Conservation (phyloP, 75 land plant species). For the Azolla pinnata region DNA sequence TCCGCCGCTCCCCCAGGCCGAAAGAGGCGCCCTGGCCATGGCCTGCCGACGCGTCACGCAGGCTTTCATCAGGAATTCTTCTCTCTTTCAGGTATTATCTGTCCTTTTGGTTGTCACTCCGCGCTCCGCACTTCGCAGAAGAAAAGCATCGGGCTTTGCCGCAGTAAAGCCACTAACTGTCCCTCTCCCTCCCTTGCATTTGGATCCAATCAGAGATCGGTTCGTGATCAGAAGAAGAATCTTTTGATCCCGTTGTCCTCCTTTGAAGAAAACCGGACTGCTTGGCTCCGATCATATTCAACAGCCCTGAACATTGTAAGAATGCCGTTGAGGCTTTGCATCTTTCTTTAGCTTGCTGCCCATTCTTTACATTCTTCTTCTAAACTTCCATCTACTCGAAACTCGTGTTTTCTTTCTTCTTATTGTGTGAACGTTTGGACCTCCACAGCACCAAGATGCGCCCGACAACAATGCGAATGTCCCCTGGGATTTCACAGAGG, state of each 20-base stretch:
- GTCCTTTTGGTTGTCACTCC: no score
- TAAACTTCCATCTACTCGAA: constrained; percentile 5
- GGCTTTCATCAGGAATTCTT: background rate
- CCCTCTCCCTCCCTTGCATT: no score
- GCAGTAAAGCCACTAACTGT: no score
- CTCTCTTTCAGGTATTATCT: no score
- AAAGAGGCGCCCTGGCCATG: background rate
- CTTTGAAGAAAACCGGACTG: background rate
- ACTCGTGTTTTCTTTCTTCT: constrained; percentile 2
- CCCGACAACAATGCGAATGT: constrained; percentile 80
- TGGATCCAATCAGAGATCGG: background rate
- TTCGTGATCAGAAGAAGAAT: background rate
- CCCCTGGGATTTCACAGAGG: constrained; percentile 64
- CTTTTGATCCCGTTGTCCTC: background rate
- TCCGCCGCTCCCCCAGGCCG: background rate
- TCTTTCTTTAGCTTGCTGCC: background rate
- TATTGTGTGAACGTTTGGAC: background rate
- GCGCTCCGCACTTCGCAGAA: background rate
- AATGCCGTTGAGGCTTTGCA: background rate
- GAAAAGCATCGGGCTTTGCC: background rate
- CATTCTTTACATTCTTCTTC: background rate
- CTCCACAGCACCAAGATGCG: constrained; percentile 62
- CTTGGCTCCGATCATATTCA: constrained; percentile 41
- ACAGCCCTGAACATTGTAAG: constrained; percentile 70
- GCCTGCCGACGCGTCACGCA: background rate